Evolutionary conservation across 176 grass and related monocot species (phyloP).

Genomic region (Eragrostis nindensis): DNA sequence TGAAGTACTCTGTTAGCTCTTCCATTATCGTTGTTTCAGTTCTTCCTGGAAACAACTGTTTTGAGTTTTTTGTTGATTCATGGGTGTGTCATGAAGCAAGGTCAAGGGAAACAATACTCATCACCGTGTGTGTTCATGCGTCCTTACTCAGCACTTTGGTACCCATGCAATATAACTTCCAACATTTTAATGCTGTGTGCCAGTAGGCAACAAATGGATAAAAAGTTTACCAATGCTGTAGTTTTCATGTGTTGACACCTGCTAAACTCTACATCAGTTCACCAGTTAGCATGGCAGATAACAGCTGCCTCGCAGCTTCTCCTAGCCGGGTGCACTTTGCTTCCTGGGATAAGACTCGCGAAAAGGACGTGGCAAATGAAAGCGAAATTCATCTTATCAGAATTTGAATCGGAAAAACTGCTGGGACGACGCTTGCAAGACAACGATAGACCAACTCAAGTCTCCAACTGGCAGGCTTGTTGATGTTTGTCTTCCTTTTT

Average conservation of each 20-base stretch:
- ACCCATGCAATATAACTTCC: not conserved
- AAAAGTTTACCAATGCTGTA: not conserved
- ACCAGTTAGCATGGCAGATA: not conserved
- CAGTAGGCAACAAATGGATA: not conserved
- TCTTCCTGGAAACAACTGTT: not conserved
- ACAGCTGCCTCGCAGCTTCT: constrained; percentile 3
- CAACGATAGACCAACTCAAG: not conserved
- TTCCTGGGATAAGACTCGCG: not conserved
- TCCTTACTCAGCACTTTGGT: not conserved
- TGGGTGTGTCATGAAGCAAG: not conserved
- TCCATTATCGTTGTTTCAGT: not conserved
- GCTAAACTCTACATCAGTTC: not conserved
- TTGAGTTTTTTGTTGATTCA: not conserved
- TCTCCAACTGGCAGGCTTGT: too few relatives aligned
- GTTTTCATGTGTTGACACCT: not conserved
- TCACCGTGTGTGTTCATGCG: not conserved
- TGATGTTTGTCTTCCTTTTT: not conserved
- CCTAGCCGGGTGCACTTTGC: not conserved
- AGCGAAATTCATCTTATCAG: not conserved
- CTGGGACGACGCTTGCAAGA: not conserved
- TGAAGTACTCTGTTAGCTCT: too few relatives aligned
- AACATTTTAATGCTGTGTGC: not conserved
- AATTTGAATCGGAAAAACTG: not conserved
- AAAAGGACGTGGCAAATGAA: not conserved
- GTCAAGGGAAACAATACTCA: not conserved